phyloP scores from a whole-genome alignment of 2,329 filamentous ascomycete species.

The Aspergillus unguis region DNA sequence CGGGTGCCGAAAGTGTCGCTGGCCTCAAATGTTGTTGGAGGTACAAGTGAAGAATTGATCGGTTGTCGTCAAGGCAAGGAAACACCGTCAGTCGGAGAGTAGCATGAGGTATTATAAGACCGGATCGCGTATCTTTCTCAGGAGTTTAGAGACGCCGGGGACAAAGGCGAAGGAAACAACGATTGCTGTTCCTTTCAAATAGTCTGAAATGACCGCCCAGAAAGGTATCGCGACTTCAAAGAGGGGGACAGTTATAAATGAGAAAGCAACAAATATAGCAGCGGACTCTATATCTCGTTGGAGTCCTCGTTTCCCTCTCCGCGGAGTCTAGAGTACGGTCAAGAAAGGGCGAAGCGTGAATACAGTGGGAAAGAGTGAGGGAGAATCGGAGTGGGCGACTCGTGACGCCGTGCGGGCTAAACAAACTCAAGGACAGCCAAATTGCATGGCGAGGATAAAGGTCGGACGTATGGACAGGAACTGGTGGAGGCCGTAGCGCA shows the following conservation, averaged over 20 bases:
- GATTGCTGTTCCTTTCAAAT: constrained; percentile 14
- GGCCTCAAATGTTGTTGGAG: constrained; percentile 19
- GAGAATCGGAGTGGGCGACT: constrained; percentile 18
- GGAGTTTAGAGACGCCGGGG: constrained; percentile 2
- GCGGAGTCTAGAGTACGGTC: not conserved
- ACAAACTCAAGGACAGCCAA: constrained; percentile 18
- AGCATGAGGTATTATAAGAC: constrained; percentile 16
- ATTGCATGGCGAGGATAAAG: constrained; percentile 18
- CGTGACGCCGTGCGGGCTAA: constrained; percentile 24
- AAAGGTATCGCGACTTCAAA: constrained; percentile 6
- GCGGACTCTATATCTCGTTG: not conserved
- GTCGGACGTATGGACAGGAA: not conserved
- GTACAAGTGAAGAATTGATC: not conserved
- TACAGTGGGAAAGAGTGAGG: constrained; percentile 18
- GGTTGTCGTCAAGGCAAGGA: constrained; percentile 5
- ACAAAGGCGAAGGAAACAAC: constrained; percentile 17
- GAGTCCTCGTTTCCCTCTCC: constrained; percentile 3
- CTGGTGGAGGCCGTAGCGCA: not conserved
- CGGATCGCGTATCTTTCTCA: not conserved
- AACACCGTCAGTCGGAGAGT: constrained; percentile 3
- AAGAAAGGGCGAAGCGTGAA: constrained; percentile 2
- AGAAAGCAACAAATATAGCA: constrained; percentile 4
- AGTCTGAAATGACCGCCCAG: not conserved
- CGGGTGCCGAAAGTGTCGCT: constrained; percentile 7
- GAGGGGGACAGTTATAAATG: constrained; percentile 1